phyloP scores from a whole-genome alignment of 306 rosid species.

The Rubus parviflorus region DNA sequence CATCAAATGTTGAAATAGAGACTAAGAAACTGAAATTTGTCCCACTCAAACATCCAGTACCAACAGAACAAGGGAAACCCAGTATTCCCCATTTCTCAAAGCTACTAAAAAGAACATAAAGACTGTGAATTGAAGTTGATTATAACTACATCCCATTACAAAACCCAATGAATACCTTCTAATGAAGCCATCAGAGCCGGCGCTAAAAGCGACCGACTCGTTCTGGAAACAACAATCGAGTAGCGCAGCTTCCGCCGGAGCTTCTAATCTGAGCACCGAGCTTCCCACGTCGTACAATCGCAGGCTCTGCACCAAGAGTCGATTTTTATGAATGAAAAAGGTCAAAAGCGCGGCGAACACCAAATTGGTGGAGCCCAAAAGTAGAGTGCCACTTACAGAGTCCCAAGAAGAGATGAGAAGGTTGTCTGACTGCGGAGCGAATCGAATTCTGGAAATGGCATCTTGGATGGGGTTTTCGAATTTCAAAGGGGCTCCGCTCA shows the following conservation, averaged over 20 bases:
- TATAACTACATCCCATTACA: neutral
- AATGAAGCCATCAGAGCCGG: constrained; percentile 65
- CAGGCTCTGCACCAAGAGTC: constrained; percentile 47
- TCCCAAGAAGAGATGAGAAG: constrained; percentile 90
- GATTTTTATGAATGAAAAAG: neutral
- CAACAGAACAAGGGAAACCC: neutral
- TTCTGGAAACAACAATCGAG: constrained; percentile 73
- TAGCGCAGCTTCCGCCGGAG: constrained; percentile 55
- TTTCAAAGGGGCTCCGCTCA: constrained; percentile 31
- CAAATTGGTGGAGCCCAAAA: neutral
- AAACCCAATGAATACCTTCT: constrained; percentile 43
- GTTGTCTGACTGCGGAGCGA: constrained; percentile 61
- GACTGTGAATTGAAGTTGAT: neutral
- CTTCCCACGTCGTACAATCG: constrained; percentile 64
- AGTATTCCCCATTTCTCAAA: neutral
- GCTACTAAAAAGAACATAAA: neutral
- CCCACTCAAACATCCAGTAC: neutral
- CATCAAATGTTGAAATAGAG: neutral
- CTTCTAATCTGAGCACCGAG: constrained; percentile 48
- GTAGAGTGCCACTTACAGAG: constrained; percentile 39
- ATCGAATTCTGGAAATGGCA: constrained; percentile 57
- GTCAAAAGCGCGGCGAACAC: neutral
- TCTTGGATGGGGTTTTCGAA: constrained; percentile 45
- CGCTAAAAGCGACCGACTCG: constrained; percentile 54
- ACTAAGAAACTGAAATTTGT: neutral